Percentiles rank a stretch among this genome's conserved stretches.
Evolutionary conservation across 2,329 filamentous ascomycete species (phyloP).

Genomic region (Venturiaceae sp.): DNA sequence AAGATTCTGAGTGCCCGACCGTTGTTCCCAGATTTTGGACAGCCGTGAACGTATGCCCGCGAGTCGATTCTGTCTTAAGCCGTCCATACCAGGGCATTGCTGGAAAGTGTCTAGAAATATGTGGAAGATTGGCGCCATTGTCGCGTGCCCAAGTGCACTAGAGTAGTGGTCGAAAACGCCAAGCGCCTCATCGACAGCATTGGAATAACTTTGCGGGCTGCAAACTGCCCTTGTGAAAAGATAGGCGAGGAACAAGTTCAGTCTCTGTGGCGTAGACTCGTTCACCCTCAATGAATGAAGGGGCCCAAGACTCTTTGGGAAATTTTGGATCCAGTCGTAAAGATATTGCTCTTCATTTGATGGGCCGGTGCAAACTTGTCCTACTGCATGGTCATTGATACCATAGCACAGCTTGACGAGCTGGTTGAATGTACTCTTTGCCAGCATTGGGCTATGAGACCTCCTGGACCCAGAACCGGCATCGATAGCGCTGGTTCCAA

Average conservation of each 20-base stretch:
- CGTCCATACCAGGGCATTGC: background rate
- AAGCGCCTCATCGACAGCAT: slow-evolving; percentile 4
- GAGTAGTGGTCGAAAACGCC: slow-evolving; percentile 11
- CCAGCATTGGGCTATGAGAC: background rate
- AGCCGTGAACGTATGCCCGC: slow-evolving; percentile 9
- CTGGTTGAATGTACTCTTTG: slow-evolving; percentile 11
- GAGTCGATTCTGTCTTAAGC: slow-evolving; percentile 1
- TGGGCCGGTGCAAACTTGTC: background rate
- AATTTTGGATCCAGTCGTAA: slow-evolving; percentile 15
- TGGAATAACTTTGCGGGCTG: background rate
- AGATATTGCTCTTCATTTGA: background rate
- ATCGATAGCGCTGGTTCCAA: slow-evolving; percentile 20
- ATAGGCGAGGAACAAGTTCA: slow-evolving; percentile 6
- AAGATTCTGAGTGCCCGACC: background rate
- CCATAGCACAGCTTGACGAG: slow-evolving; percentile 11
- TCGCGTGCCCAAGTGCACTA: slow-evolving; percentile 15
- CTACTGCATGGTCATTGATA: background rate
- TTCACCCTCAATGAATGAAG: background rate
- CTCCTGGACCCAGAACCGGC: slow-evolving; percentile 9
- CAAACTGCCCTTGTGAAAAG: background rate
- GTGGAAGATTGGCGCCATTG: slow-evolving; percentile 16
- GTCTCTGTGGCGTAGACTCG: slow-evolving; percentile 1
- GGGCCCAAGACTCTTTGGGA: background rate
- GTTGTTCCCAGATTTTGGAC: slow-evolving; percentile 9
- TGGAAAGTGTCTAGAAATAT: background rate